These are phyloP conservation scores for Micractinium sp. DNA, from an alignment of 139 green algal species.

Conservation along the genomic window DNA sequence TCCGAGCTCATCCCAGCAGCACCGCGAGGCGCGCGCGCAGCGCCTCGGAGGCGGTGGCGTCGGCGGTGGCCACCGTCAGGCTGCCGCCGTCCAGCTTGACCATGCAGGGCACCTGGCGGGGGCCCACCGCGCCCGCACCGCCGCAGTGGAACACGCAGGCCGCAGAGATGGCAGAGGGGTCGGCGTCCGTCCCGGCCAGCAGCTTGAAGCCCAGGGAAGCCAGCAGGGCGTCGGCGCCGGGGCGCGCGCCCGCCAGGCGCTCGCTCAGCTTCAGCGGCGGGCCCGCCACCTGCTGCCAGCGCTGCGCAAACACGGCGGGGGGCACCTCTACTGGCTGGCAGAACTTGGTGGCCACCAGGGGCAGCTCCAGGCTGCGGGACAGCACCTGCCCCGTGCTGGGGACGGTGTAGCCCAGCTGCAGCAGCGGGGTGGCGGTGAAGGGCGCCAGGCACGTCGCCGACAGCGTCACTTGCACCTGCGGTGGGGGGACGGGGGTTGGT, in stretches of 20 bases:
- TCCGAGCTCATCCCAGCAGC: neutral
- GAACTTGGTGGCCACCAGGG: conserved; percentile 75
- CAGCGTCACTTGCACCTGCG: conserved; percentile 64
- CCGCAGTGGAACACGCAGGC: conserved; percentile 40
- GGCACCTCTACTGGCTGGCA: conserved; percentile 63
- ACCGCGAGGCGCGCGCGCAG: conserved; percentile 34
- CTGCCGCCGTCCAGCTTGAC: conserved; percentile 48
- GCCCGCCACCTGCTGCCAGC: conserved; percentile 71
- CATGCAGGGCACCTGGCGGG: conserved; percentile 59
- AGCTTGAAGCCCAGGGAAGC: conserved; percentile 37
- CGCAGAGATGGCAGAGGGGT: conserved; percentile 33
- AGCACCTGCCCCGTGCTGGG: conserved; percentile 33
- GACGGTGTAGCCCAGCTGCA: conserved; percentile 68
- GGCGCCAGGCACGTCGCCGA: conserved; percentile 56
- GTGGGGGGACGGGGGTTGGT: neutral
- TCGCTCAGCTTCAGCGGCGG: conserved; percentile 65
- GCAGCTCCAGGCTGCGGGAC: conserved; percentile 66
- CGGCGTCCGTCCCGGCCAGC: conserved; percentile 33
- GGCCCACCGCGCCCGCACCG: neutral
- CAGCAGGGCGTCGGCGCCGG: conserved; percentile 41
- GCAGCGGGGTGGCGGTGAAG: conserved; percentile 48
- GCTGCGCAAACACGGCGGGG: conserved; percentile 77
- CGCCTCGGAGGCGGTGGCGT: conserved; percentile 42
- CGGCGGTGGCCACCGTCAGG: conserved; percentile 57
- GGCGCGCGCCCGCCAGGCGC: conserved; percentile 39